A percentile compares a stretch with the other conserved stretches of the same genome.
Evolutionary conservation across 2,329 filamentous ascomycete genomes (phyloP).

Genomic region (Colletotrichum incanum): DNA sequence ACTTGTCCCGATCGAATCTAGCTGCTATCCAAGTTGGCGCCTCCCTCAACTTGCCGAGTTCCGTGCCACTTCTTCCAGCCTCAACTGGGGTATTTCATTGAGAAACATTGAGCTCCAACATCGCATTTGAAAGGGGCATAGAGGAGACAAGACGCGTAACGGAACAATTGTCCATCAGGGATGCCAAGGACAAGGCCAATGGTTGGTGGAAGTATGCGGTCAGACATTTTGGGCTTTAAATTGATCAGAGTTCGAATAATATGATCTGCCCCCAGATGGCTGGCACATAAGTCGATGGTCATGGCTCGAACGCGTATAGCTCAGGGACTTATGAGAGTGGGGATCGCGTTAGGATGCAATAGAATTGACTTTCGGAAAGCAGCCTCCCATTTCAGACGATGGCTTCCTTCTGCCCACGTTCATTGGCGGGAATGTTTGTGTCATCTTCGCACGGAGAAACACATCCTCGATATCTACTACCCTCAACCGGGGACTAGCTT

Average conservation of each 20-base stretch:
- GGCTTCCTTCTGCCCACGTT: neutral
- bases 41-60: conserved; percentile 33
- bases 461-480: neutral
- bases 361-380: conserved; percentile 22
- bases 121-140: neutral
- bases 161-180: conserved; percentile 9
- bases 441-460: neutral
- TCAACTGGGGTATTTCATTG: neutral
- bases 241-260: conserved; percentile 29
- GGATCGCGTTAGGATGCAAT: conserved; percentile 16
- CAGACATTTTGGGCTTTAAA: conserved; percentile 31
- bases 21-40: neutral
- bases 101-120: neutral
- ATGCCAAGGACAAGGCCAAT: conserved; percentile 15
- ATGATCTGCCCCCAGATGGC: conserved; percentile 2
- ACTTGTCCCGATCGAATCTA: conserved; percentile 31
- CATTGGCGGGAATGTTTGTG: conserved; percentile 10
- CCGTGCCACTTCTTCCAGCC: conserved; percentile 35
- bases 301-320: conserved; percentile 26
- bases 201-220: conserved; percentile 40
- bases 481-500: neutral
- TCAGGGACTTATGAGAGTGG: conserved; percentile 23
- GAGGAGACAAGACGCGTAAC: conserved; percentile 10
- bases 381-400: conserved; percentile 1
- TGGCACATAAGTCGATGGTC: neutral